Evolutionary conservation across 257 asterid genomes (phyloP).

Genomic region (Phtheirospermum japonicum): DNA sequence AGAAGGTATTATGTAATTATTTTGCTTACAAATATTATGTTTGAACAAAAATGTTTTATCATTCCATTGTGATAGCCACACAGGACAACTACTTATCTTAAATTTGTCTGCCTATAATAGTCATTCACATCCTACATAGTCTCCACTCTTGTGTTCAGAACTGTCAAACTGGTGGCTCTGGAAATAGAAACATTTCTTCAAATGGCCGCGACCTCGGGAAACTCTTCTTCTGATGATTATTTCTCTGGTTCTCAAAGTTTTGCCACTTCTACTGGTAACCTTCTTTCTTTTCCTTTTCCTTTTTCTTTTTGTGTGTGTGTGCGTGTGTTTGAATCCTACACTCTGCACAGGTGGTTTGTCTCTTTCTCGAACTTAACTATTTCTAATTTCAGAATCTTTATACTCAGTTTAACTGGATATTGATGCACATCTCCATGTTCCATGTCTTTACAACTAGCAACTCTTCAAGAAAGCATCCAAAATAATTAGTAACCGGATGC

Average conservation of each 20-base stretch:
- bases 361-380: no score
- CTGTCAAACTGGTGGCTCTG: neutral
- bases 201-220: conserved; percentile 28
- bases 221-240: conserved; percentile 28
- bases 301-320: no score
- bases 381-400: neutral
- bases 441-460: neutral
- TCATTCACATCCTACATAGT: neutral
- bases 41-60: no score
- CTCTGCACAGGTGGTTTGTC: no score
- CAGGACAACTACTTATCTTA: neutral
- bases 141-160: neutral
- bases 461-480: no score
- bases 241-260: conserved; percentile 27
- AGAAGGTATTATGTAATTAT: no score
- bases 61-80: no score
- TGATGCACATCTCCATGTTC: no score
- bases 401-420: no score
- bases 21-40: no score
- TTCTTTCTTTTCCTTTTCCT: neutral
- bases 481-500: no score
- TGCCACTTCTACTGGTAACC: neutral
- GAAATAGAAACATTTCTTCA: neutral
- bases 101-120: neutral
- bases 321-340: no score